Evolutionary conservation across 495 filamentous ascomycete genomes (phyloP), one percentile per base, ranked within the genome.

Genomic region (Penicillium salamii): DNA sequence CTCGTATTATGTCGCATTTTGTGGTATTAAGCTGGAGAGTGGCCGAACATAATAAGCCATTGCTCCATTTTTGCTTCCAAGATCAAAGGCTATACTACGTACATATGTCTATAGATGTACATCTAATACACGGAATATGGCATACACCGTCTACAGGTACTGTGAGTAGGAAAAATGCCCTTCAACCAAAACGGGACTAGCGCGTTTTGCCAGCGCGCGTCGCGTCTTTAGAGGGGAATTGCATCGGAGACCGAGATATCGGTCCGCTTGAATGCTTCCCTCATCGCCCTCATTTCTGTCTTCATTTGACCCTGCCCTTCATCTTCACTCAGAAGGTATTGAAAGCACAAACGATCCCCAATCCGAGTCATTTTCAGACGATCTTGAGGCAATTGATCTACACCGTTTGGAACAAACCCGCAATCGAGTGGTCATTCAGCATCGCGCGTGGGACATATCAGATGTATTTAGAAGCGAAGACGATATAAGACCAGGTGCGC

Each of bases 381-480:
- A 88, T 32, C 47, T 88, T 41, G 80, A 84, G 55, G 82, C 80
- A 15, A 67, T 85, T 20, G 60, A 82, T 44, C 52, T 71, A 3
- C 58, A 76, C 32, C 62, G 71, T n/a, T 59, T 66, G 36, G 81
- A 87, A 52, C 73, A 68, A 37, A 71, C 71, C 20, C 68, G 65
- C 42, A 79, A 83, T 52, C 80, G 70, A 45, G 71, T 84, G 24
- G 83, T 87, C 11, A 85, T 88, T 35, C 84, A 84, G 54, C 79
- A 87, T 57, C 72, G 84, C 23, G 66, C 75, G 31, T 84, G 80
- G 77, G 70, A 78, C 45, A 56, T 77, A 13, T 70, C 67, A 15
- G 82, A 86, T 50, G 72, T 77, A 7, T 88, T 87, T 62, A 72
- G 78, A 43, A 87, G 81, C 50, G 82, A 85, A 55, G 81, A 82